These are phyloP conservation scores for Trichoderma parareesei DNA, from an alignment of 495 filamentous ascomycete species.

Conservation along the genomic window DNA sequence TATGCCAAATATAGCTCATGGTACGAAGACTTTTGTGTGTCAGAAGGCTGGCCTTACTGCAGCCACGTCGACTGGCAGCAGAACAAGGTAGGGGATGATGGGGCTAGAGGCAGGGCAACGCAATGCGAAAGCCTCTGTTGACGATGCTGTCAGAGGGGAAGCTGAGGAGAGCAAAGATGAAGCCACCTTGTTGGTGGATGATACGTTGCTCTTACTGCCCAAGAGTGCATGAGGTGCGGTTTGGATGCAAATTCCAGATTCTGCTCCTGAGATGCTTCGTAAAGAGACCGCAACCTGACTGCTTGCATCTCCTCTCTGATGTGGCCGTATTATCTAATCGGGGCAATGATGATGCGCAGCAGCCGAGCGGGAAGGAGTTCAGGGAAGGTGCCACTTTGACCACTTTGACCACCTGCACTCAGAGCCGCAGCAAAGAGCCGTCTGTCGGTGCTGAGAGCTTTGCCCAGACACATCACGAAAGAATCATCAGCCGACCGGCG, in stretches of 20 bases:
- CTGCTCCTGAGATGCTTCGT: too few species aligned
- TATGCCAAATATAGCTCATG: slow-evolving; percentile 3
- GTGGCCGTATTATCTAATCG: background rate
- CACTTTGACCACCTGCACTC: background rate
- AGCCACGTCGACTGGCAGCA: background rate
- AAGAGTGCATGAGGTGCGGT: too few species aligned
- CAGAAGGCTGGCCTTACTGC: background rate
- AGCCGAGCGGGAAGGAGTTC: background rate
- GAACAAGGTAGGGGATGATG: background rate
- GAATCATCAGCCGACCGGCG: background rate
- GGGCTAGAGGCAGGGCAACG: background rate
- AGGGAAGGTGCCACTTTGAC: too few species aligned
- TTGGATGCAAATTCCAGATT: too few species aligned
- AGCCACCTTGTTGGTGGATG: too few species aligned
- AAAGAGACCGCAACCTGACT: too few species aligned
- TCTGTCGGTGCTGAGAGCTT: background rate
- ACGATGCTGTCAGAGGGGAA: background rate
- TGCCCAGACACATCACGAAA: background rate
- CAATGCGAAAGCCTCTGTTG: background rate
- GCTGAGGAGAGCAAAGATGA: too few species aligned
- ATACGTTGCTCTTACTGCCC: too few species aligned
- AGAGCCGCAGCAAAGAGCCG: background rate
- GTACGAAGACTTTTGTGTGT: background rate
- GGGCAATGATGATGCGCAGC: background rate
- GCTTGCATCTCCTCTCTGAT: background rate